Percentiles rank a stretch among this genome's conserved stretches.
These are phyloP conservation scores for Tephrocybe sp. DNA, from an alignment of 768 basidiomycete genomes.

Conservation along the genomic window DNA sequence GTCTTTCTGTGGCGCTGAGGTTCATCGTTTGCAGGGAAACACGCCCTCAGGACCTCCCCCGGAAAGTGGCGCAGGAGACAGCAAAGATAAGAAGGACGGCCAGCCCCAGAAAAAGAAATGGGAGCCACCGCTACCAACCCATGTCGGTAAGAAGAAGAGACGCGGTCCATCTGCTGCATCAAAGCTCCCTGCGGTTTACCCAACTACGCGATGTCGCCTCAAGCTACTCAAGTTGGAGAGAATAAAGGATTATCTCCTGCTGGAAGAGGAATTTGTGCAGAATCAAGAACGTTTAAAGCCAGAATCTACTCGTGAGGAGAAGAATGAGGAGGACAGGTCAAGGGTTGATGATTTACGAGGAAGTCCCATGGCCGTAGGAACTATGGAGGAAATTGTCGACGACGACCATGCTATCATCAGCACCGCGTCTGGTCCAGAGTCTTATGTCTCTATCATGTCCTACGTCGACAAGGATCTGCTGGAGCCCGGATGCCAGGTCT, in stretches of 20 bases:
- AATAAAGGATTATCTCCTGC: slow-evolving; percentile 94
- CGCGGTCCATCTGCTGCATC: slow-evolving; percentile 88
- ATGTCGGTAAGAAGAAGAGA: slow-evolving; percentile 96
- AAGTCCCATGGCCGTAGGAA: slow-evolving; percentile 97
- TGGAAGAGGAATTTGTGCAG: slow-evolving; percentile 93
- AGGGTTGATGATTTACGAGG: slow-evolving; percentile 94
- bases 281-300: slow-evolving; percentile 92
- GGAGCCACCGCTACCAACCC: slow-evolving; percentile 96
- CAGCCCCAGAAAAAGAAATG: slow-evolving; percentile 86
- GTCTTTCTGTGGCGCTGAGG: background rate
- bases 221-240: slow-evolving; percentile 96
- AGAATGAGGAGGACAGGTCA: slow-evolving; percentile 92
- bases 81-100: slow-evolving; percentile 50
- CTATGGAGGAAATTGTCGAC: slow-evolving; percentile 96
- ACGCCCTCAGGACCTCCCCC: slow-evolving; percentile 61
- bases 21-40: slow-evolving; percentile 54
- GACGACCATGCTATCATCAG: slow-evolving; percentile 99
- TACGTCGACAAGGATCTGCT: slow-evolving; percentile 98
- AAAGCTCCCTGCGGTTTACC: slow-evolving; percentile 90
- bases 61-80: slow-evolving; percentile 28
- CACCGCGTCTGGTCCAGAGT: slow-evolving; percentile 91
- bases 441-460: slow-evolving; percentile 96
- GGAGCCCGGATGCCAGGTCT: slow-evolving; percentile 93
- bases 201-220: slow-evolving; percentile 92
- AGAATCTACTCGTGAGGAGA: slow-evolving; percentile 85